Base-by-base conservation (phyloP, 2,329 filamentous ascomycete genomes). In the Ophiostoma sp. region DNA sequence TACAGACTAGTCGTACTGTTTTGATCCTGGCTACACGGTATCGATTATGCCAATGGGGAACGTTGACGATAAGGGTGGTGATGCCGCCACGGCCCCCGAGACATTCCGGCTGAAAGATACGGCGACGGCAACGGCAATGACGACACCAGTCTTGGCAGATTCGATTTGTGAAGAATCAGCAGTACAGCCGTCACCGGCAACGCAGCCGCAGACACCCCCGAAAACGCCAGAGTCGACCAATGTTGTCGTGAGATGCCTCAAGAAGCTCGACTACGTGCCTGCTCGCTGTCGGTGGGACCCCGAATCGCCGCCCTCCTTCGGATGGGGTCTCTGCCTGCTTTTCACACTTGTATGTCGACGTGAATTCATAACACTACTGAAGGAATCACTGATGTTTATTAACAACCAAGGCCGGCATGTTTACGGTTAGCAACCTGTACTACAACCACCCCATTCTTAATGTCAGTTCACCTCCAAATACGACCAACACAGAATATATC, bases 351-450 rank as follows among this genome's bases (percentile, higher is more conserved):
- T 55, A 55, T 55, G 49, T 55, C 5, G 16, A 3, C n/a, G 8
- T 18, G 5, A 4, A 55, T 8, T 14, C 27, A 27, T 27, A 27
- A 27, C 1, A 27, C 27, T 55, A 18, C 49, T 36, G 3, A 55
- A 27, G 8, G 5, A 55, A 4, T 55, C 8, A 45, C 42, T 45
- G 42, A 45, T 11, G 11, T 8, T 38, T 1, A 44, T 41, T 65
- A 41, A 65, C 44, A n/a, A 65, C 3, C 2, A 44, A 70, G 69
- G 64, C 70, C 14, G 36, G 65, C 44, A 65, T 64, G 44, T 68
- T 91, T 72, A 90, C 88, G 1, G 90, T 92, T 16, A 89, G 89
- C 40, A 92, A 92, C 73, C 79, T 93, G 3, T 93, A 92, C 77
- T 92, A 93, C 76, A 89, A 83, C 67, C 89, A 92, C 72, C 89